A percentile compares a stretch with the other conserved stretches of the same genome.
These are phyloP conservation scores for Suhomyces yuchorum DNA, from an alignment of 1,139 yeast species.

Conservation along the genomic window DNA sequence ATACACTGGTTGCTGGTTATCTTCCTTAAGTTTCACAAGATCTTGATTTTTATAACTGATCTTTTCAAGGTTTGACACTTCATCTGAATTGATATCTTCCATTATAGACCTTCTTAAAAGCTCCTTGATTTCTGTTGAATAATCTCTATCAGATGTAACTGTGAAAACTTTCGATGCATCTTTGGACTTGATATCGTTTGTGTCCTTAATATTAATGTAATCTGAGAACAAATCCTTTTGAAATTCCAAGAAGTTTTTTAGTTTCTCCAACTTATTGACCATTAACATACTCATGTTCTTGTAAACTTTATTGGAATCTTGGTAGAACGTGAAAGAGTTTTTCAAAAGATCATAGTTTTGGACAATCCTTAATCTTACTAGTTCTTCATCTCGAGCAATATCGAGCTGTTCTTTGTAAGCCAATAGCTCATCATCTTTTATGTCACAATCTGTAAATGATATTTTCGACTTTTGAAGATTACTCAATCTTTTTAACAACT, in stretches of 20 bases:
- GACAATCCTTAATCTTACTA: slow-evolving; percentile 36
- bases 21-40: slow-evolving; percentile 5
- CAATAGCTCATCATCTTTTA: slow-evolving; percentile 35
- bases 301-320: slow-evolving; percentile 42
- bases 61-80: slow-evolving; percentile 7
- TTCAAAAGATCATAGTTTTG: slow-evolving; percentile 40
- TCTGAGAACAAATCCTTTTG: slow-evolving; percentile 36
- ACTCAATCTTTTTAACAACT: slow-evolving; percentile 29
- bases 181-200: slow-evolving; percentile 37
- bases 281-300: slow-evolving; percentile 33
- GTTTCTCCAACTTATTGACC: slow-evolving; percentile 41
- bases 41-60: slow-evolving; percentile 4
- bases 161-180: slow-evolving; percentile 39
- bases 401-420: slow-evolving; percentile 36
- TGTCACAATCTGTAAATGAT: slow-evolving; percentile 22
- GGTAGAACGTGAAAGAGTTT: slow-evolving; percentile 37
- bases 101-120: slow-evolving; percentile 20
- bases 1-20: slow-evolving; percentile 18
- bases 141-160: slow-evolving; percentile 36
- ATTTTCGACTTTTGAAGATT: slow-evolving; percentile 32
- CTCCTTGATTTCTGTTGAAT: slow-evolving; percentile 31
- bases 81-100: slow-evolving; percentile 12
- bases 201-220: slow-evolving; percentile 24
- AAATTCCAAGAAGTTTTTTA: slow-evolving; percentile 44
- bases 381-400: slow-evolving; percentile 40